Evolutionary conservation across 345 rosid species (phyloP).

Genomic region (Populus davidiana): DNA sequence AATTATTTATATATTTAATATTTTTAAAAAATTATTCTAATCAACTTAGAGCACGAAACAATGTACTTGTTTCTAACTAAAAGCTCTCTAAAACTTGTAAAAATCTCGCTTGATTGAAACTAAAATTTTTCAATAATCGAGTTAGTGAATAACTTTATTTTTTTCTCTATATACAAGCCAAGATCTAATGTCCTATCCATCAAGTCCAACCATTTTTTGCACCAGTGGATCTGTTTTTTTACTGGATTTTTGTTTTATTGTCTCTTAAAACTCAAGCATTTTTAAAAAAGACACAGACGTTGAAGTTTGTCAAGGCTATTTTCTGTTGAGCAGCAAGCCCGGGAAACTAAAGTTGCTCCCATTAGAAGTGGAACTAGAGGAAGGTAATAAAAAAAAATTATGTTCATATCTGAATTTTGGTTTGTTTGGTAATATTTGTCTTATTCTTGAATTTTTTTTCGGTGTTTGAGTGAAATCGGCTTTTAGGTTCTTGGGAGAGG

Average conservation of each 20-base stretch:
- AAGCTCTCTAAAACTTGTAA: no score
- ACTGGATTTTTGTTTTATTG: slow-evolving; percentile 33
- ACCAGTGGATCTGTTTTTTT: slow-evolving; percentile 2
- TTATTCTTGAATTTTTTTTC: neutral
- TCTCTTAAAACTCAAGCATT: slow-evolving; percentile 35
- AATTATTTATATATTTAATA: no score
- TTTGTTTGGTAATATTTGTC: neutral
- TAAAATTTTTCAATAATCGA: no score
- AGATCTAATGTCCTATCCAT: neutral
- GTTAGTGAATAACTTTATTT: neutral
- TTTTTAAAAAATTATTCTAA: no score
- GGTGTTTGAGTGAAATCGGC: neutral
- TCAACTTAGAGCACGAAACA: no score
- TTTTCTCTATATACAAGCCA: neutral
- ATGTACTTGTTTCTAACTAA: no score
- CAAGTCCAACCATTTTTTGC: slow-evolving; percentile 5
- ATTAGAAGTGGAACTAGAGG: slow-evolving; percentile 90
- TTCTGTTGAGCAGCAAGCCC: slow-evolving; percentile 53
- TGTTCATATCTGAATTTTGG: slow-evolving; percentile 29
- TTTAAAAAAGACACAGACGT: slow-evolving; percentile 30
- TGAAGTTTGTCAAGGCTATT: slow-evolving; percentile 49
- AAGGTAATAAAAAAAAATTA: slow-evolving; percentile 43
- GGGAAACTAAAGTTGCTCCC: slow-evolving; percentile 59
- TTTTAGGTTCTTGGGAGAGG: neutral
- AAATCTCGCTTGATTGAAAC: no score